Evolutionary conservation across 495 filamentous ascomycete species (phyloP), one percentile per base, ranked within the genome.

Genomic region (Stereocaulon alpinum): DNA sequence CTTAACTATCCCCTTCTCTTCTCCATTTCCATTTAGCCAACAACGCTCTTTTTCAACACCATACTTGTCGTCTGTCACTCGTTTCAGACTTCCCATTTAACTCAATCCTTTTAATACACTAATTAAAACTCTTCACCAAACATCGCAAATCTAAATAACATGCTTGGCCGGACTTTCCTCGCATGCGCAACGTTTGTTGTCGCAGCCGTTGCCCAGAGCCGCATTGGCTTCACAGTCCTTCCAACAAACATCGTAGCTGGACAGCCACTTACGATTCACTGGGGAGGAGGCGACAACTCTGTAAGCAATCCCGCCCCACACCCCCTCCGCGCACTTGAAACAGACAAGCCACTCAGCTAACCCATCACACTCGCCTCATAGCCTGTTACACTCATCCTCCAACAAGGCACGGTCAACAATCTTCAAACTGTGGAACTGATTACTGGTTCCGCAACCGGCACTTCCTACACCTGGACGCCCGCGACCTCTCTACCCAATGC

Each of bases 341-440:
- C 9, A n/a, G 12, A 27, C 11, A 47, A 29, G 17, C 11, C 18
- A 17, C 17, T 44, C 18, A 49, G 30, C 48, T 51, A 51, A 51
- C 48, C n/a, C 48, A 10, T 34, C 0, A 7, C 14, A 4, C 27
- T 7, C 61, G 63, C 45, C 61, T 34, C 5, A 5, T 9, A 60
- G 40, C 69, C 72, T 9, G 71, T 70, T 4, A 79, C 71, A 11
- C 69, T 80, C 42, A 73, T 69, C 32, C 68, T 80, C 24, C 73
- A 76, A 30, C 69, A 75, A 64, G 77, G 77, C 32, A 40, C 60
- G 2, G 51, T 74, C 0, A 64, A 56, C 20, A 60, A 79, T 48
- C 71, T 80, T 0, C 41, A 72, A 29, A 70, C 73, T 40, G 70
- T 80, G 63, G 74, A 58, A 61, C 68, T 37, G 18, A 67, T 80